Evolutionary conservation across 768 basidiomycete genomes (phyloP).

Genomic region (Leccinellum rugosiceps): DNA sequence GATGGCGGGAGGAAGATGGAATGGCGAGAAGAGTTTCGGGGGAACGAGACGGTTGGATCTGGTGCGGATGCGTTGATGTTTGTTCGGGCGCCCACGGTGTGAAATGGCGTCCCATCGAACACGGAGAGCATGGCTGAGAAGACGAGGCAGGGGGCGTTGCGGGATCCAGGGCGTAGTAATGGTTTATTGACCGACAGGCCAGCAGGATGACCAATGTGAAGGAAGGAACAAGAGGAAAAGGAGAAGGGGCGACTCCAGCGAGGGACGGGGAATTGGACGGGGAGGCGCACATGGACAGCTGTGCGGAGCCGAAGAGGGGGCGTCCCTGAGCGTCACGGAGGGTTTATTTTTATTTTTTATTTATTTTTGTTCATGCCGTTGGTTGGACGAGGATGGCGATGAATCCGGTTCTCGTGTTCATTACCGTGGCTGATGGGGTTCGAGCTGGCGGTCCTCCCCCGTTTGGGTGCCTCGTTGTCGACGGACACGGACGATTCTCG

Average conservation of each 20-base stretch:
- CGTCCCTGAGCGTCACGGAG: conserved; percentile 22
- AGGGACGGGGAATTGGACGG: neutral
- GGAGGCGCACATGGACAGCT: neutral
- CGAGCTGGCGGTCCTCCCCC: neutral
- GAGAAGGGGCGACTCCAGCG: neutral
- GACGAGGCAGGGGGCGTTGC: neutral
- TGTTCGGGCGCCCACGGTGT: neutral
- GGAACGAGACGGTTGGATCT: neutral
- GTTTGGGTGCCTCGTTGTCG: neutral
- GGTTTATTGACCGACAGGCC: neutral
- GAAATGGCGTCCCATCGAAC: neutral
- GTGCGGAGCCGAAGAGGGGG: conserved; percentile 1
- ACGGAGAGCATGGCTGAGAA: neutral
- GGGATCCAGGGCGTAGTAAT: neutral
- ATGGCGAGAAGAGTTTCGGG: neutral
- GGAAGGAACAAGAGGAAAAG: neutral
- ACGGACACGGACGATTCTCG: conserved; percentile 24
- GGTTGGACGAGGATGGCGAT: neutral
- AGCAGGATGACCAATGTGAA: neutral
- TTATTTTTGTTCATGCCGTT: neutral
- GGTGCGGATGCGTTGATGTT: neutral
- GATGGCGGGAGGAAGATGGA: neutral
- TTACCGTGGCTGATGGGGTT: neutral
- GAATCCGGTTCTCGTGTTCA: conserved; percentile 25
- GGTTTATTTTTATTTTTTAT: conserved; percentile 50